These are phyloP conservation scores for Chrysophaeum taylorii DNA, from an alignment of 352 stramenopile genomes.

Conservation along the genomic window DNA sequence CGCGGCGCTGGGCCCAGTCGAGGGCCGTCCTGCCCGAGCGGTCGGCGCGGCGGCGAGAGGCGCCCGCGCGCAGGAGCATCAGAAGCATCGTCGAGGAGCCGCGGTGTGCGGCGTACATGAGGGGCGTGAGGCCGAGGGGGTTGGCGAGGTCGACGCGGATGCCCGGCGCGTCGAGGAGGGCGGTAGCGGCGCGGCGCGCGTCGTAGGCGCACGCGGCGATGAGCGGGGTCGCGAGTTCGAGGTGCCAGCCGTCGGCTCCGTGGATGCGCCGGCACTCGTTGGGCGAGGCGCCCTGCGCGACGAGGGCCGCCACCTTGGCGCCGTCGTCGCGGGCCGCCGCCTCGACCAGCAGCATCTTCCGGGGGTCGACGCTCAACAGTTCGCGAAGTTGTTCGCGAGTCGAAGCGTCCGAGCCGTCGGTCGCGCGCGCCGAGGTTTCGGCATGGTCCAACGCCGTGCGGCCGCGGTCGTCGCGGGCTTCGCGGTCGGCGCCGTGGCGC, in stretches of 20 bases:
- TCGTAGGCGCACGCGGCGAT: conserved; percentile 7
- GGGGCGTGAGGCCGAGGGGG: neutral
- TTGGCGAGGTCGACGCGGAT: neutral
- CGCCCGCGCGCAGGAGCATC: neutral
- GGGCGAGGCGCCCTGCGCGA: neutral
- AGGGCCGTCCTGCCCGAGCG: neutral
- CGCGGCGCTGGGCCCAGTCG: neutral
- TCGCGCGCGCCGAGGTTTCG: neutral
- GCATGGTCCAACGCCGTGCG: neutral
- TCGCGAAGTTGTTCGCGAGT: neutral
- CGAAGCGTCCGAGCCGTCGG: neutral
- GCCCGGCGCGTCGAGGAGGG: neutral
- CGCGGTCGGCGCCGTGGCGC: neutral
- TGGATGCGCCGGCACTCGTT: neutral
- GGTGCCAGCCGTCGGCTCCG: neutral
- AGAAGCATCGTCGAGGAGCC: neutral
- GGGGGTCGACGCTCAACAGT: neutral
- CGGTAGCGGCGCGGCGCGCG: neutral
- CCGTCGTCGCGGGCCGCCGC: conserved; percentile 7
- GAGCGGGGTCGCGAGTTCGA: conserved; percentile 8
- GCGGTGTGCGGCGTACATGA: neutral
- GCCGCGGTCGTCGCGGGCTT: neutral
- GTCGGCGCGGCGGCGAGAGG: neutral
- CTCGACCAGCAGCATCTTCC: neutral
- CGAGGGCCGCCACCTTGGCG: neutral